Percentiles rank a stretch among this genome's conserved stretches.
phyloP scores from a whole-genome alignment of 1,284 basidiomycete species.

The Omphalotus olearius region DNA sequence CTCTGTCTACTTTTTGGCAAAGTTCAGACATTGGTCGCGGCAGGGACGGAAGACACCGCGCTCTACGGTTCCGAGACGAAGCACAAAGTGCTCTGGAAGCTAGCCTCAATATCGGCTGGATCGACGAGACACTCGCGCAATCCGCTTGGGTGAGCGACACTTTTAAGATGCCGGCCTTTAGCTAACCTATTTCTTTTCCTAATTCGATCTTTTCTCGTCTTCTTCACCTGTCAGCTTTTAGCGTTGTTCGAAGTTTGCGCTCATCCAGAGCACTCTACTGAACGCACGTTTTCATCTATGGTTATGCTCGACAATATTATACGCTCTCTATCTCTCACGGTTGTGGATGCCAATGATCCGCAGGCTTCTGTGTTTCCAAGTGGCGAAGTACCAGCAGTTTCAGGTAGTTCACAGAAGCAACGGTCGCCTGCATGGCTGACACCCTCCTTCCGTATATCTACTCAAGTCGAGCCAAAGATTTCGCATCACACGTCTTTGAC shows the following conservation, averaged over 20 bases:
- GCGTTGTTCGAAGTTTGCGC: constrained; percentile 68
- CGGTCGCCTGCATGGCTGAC: background rate
- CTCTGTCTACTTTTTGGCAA: constrained; percentile 63
- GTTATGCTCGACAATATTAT: constrained; percentile 64
- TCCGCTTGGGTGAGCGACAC: constrained; percentile 58
- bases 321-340: constrained; percentile 50
- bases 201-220: background rate
- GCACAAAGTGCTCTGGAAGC: constrained; percentile 70
- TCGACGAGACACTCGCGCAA: constrained; percentile 67
- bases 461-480: background rate
- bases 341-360: constrained; percentile 37
- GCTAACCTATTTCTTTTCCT: background rate
- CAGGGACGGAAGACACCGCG: constrained; percentile 44
- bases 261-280: constrained; percentile 53
- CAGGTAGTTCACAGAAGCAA: constrained; percentile 11
- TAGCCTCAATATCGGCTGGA: constrained; percentile 62
- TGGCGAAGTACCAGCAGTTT: constrained; percentile 35
- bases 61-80: constrained; percentile 55
- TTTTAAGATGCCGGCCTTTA: background rate
- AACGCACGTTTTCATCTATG: constrained; percentile 54
- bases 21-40: constrained; percentile 58
- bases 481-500: constrained; percentile 17
- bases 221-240: constrained; percentile 42
- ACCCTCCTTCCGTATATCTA: too few relatives aligned
- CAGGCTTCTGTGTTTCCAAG: constrained; percentile 43